phyloP scores from a whole-genome alignment of 2,329 filamentous ascomycete species.

The Hypoxylon sp. region DNA sequence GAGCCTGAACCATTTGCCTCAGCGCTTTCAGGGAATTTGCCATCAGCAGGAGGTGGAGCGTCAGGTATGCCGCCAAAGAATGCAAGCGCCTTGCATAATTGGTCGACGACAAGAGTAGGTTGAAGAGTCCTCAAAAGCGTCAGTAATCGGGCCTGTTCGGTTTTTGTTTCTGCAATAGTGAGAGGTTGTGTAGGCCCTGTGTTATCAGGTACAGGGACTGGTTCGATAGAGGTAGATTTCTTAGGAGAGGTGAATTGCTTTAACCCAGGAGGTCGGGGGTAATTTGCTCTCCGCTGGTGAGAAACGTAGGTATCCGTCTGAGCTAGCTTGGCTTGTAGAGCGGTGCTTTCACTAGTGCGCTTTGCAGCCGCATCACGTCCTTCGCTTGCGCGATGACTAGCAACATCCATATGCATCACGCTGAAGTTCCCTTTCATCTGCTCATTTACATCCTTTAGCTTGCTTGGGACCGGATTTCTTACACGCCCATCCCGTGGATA shows the following conservation, averaged over 20 bases:
- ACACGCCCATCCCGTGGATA: constrained; percentile 64
- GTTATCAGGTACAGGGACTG: constrained; percentile 5
- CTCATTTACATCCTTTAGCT: constrained; percentile 72
- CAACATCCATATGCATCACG: constrained; percentile 73
- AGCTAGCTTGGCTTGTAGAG: constrained; percentile 70
- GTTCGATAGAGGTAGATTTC: constrained; percentile 44
- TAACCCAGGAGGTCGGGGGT: constrained; percentile 51
- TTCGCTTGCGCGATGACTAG: constrained; percentile 61
- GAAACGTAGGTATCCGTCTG: constrained; percentile 69
- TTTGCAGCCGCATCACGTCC: constrained; percentile 70
- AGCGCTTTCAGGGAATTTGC: constrained; percentile 69
- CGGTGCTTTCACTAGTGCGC: constrained; percentile 73
- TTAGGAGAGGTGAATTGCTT: constrained; percentile 51
- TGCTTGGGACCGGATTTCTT: constrained; percentile 73
- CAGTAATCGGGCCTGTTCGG: constrained; percentile 72
- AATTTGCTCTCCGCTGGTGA: constrained; percentile 61
- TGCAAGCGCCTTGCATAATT: constrained; percentile 73
- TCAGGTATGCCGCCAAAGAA: constrained; percentile 75
- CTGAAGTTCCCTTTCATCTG: constrained; percentile 72
- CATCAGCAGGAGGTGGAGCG: constrained; percentile 65
- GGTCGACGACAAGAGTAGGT: constrained; percentile 71
- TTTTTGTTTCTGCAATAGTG: constrained; percentile 67
- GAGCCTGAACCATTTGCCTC: constrained; percentile 70
- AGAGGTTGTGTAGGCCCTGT: constrained; percentile 51
- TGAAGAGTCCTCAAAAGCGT: constrained; percentile 70